A percentile compares a stretch with the other conserved stretches of the same genome.
phyloP scores from a whole-genome alignment of 352 stramenopile genomes.

The Globisporangium nodosum region DNA sequence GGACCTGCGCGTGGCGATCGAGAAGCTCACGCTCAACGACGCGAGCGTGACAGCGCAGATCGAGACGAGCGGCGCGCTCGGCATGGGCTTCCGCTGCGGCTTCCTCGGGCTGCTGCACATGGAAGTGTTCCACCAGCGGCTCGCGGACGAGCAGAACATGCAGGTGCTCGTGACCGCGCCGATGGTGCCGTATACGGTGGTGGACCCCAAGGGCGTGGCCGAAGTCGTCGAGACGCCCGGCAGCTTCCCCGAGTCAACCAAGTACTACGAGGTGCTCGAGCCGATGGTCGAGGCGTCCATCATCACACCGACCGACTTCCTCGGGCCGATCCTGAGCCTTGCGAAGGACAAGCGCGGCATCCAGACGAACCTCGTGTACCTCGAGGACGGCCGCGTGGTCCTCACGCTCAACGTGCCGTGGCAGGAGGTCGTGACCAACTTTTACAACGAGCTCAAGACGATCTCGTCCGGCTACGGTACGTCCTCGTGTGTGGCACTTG shows the following conservation, averaged over 20 bases:
- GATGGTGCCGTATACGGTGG: slow-evolving; percentile 97
- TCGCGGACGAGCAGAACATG: slow-evolving; percentile 97
- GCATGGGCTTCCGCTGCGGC: slow-evolving; percentile 95
- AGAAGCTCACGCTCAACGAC: slow-evolving; percentile 97
- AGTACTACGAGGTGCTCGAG: slow-evolving; percentile 89
- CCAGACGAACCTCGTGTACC: slow-evolving; percentile 91
- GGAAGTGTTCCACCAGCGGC: slow-evolving; percentile 97
- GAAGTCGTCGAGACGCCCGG: slow-evolving; percentile 64
- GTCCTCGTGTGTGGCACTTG: background rate
- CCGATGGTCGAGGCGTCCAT: slow-evolving; percentile 96
- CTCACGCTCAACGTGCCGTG: slow-evolving; percentile 95
- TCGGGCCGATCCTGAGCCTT: slow-evolving; percentile 93
- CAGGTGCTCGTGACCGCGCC: slow-evolving; percentile 97
- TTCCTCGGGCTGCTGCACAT: slow-evolving; percentile 98
- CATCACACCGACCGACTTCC: slow-evolving; percentile 93
- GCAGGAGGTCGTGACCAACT: slow-evolving; percentile 99
- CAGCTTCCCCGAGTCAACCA: slow-evolving; percentile 79
- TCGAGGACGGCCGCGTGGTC: slow-evolving; percentile 94
- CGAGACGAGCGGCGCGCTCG: slow-evolving; percentile 92
- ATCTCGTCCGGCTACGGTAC: slow-evolving; percentile 93
- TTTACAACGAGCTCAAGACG: slow-evolving; percentile 98
- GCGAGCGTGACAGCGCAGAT: slow-evolving; percentile 94
- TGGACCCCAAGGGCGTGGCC: slow-evolving; percentile 40
- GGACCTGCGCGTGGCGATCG: slow-evolving; percentile 93
- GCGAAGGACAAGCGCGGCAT: slow-evolving; percentile 87